These are phyloP conservation scores for Quillaja saponaria DNA, from an alignment of 306 rosid species.

Conservation along the genomic window DNA sequence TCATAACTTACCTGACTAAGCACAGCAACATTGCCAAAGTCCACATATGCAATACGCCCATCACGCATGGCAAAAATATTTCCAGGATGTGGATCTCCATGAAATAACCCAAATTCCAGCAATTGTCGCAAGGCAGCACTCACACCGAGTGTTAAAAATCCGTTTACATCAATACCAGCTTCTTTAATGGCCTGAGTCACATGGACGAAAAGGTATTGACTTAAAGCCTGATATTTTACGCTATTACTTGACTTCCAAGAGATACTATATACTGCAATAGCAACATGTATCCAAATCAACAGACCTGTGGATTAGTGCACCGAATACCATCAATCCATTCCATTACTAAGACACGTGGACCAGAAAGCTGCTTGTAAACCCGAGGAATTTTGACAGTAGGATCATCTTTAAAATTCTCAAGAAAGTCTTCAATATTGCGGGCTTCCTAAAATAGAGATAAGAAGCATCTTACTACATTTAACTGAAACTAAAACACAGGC, in stretches of 20 bases:
- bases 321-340: conserved; percentile 99
- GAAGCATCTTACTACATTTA: not conserved
- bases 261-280: conserved; percentile 9
- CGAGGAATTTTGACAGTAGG: conserved; percentile 93
- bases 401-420: conserved; percentile 88
- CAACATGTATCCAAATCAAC: conserved; percentile 32
- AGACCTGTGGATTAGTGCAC: conserved; percentile 93
- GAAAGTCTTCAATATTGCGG: conserved; percentile 88
- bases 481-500: not conserved
- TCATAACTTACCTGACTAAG: conserved; percentile 85
- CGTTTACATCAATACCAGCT: conserved; percentile 83
- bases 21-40: conserved; percentile 96
- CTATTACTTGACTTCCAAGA: conserved; percentile 15
- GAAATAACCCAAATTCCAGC: conserved; percentile 95
- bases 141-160: conserved; percentile 91
- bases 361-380: conserved; percentile 79
- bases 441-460: conserved; percentile 73
- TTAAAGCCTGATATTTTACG: conserved; percentile 21
- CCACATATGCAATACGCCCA: conserved; percentile 98
- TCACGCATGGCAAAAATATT: conserved; percentile 97
- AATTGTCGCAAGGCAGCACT: conserved; percentile 96
- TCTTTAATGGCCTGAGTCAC: conserved; percentile 78
- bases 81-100: conserved; percentile 99
- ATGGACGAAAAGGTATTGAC: conserved; percentile 30
- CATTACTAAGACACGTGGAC: conserved; percentile 91